These are phyloP conservation scores for Cyclotella choctawhatcheeana DNA, from an alignment of 108 stramenopile genomes.

Conservation along the genomic window DNA sequence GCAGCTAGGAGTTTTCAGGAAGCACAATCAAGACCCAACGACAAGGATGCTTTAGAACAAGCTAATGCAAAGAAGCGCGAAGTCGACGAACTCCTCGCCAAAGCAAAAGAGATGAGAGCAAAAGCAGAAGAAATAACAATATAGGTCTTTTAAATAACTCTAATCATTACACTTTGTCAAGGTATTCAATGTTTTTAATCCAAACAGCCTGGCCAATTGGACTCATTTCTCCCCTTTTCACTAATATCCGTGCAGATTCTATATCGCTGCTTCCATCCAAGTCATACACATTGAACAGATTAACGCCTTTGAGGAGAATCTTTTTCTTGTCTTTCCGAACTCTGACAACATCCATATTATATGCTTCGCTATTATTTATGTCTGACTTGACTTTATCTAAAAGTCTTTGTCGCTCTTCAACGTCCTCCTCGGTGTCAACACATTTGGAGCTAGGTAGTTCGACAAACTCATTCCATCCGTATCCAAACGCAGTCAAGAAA, in stretches of 20 bases:
- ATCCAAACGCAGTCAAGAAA: slow-evolving; percentile 46
- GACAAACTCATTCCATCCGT: slow-evolving; percentile 49
- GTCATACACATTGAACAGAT: slow-evolving; percentile 47
- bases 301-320: slow-evolving; percentile 42
- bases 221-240: slow-evolving; percentile 36
- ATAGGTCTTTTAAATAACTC: not conserved
- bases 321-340: slow-evolving; percentile 44
- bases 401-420: slow-evolving; percentile 36
- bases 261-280: not conserved
- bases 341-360: slow-evolving; percentile 6
- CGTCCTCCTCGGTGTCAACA: slow-evolving; percentile 40
- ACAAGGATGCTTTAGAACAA: slow-evolving; percentile 25
- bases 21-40: slow-evolving; percentile 24
- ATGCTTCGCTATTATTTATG: not conserved
- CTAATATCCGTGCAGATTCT: not conserved
- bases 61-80: slow-evolving; percentile 27
- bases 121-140: slow-evolving; percentile 23
- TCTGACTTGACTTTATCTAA: slow-evolving; percentile 32
- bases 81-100: slow-evolving; percentile 36
- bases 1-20: slow-evolving; percentile 38
- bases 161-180: slow-evolving; percentile 6
- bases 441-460: slow-evolving; percentile 41
- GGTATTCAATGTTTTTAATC: slow-evolving; percentile 41
- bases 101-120: slow-evolving; percentile 41
- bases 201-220: slow-evolving; percentile 50